These are phyloP conservation scores for Plasmodium cynomolgi DNA, from an alignment of 169 alveolate genomes.

Conservation along the genomic window DNA sequence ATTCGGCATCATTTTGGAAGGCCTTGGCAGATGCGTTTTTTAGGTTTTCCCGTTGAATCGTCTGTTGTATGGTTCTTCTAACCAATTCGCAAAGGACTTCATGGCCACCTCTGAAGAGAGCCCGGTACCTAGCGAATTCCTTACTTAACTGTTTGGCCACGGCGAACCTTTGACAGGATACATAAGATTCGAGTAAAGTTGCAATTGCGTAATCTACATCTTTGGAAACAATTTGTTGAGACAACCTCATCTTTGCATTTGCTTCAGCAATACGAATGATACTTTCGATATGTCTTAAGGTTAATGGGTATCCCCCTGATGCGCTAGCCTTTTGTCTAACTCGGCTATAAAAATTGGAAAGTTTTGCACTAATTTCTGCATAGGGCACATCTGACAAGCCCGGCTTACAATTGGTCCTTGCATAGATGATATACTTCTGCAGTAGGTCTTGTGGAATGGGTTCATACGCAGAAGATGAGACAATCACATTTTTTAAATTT, in stretches of 20 bases:
- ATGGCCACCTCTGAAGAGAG: constrained; percentile 88
- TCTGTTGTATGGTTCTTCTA: constrained; percentile 83
- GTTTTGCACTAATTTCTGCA: constrained; percentile 84
- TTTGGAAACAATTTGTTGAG: constrained; percentile 93
- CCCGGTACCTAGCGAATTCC: constrained; percentile 88
- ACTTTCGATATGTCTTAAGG: constrained; percentile 97
- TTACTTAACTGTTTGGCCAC: constrained; percentile 92
- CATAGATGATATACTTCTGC: constrained; percentile 96
- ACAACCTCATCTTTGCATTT: constrained; percentile 96
- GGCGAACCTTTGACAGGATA: constrained; percentile 95
- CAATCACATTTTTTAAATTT: constrained; percentile 79
- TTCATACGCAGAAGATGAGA: constrained; percentile 85
- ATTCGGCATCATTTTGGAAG: constrained; percentile 77
- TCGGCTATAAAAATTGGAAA: constrained; percentile 92
- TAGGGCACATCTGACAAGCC: constrained; percentile 82
- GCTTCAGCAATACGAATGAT: constrained; percentile 97
- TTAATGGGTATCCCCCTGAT: constrained; percentile 98
- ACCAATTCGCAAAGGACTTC: constrained; percentile 86
- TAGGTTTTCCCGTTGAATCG: constrained; percentile 77
- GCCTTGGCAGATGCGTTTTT: constrained; percentile 75
- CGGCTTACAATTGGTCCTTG: constrained; percentile 93
- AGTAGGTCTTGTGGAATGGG: constrained; percentile 94
- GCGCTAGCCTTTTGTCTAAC: constrained; percentile 95
- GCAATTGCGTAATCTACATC: constrained; percentile 98
- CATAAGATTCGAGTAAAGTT: constrained; percentile 95